Evolutionary conservation across 345 rosid genomes (phyloP).

Genomic region (Mallotus nudiflorus): DNA sequence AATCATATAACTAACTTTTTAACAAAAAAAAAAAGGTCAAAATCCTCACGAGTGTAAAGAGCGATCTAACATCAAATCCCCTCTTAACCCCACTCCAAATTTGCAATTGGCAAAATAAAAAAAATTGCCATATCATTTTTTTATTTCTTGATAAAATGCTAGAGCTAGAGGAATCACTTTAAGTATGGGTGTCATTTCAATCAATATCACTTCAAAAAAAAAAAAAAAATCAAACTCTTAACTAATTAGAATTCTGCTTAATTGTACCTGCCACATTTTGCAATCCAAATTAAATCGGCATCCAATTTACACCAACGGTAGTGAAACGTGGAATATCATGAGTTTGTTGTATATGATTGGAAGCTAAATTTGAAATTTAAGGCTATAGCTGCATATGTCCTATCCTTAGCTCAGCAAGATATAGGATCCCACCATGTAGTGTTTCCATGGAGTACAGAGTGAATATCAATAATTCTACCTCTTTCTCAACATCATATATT

Average conservation of each 20-base stretch:
- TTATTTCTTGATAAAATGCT: background rate
- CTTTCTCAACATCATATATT: background rate
- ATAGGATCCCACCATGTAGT: constrained; percentile 34
- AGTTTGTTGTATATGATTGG: background rate
- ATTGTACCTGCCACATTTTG: constrained; percentile 9
- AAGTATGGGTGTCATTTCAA: constrained; percentile 24
- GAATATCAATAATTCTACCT: constrained; percentile 21
- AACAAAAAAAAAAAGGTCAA: too few relatives aligned
- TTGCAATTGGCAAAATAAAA: too few relatives aligned
- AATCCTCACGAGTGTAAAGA: too few relatives aligned
- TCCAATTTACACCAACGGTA: background rate
- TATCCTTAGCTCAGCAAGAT: constrained; percentile 15
- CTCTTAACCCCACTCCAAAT: too few relatives aligned
- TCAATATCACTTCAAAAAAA: constrained; percentile 7
- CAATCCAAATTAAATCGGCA: constrained; percentile 5
- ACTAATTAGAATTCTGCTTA: background rate
- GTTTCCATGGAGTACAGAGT: constrained; percentile 13
- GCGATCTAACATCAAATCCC: too few relatives aligned
- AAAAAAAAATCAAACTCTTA: background rate
- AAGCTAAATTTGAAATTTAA: background rate
- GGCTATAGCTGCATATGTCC: constrained; percentile 22
- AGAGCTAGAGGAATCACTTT: constrained; percentile 9
- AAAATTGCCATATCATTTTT: background rate
- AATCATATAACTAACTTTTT: too few relatives aligned
- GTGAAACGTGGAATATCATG: constrained; percentile 6